Conservation (phyloP, 2,329 filamentous ascomycete genomes). For the Xylariaceae sp. region DNA sequence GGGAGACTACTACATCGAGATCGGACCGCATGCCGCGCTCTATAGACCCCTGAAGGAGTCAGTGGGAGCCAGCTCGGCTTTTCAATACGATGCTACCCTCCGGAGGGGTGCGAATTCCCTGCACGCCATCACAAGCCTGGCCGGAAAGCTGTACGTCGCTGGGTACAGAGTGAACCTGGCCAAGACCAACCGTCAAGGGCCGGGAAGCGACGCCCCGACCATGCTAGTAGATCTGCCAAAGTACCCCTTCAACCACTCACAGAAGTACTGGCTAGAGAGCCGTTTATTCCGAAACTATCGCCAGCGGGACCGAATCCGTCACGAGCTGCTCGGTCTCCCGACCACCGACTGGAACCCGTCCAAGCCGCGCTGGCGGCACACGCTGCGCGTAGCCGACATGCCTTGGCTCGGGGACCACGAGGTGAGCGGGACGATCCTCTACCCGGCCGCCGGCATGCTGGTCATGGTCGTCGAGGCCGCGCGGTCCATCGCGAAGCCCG, state of each 20-base stretch:
- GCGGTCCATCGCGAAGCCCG: background rate
- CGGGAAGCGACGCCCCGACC: constrained; percentile 21
- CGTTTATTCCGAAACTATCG: constrained; percentile 1
- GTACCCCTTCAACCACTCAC: constrained; percentile 8
- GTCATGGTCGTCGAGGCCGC: constrained; percentile 6
- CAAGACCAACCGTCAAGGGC: constrained; percentile 2
- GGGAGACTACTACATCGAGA: constrained; percentile 2
- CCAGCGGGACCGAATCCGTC: background rate
- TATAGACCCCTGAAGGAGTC: constrained; percentile 2
- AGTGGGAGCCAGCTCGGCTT: background rate
- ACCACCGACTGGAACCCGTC: constrained; percentile 8
- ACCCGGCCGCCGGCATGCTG: constrained; percentile 4
- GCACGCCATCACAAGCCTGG: background rate
- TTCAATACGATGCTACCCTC: background rate
- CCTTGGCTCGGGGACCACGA: constrained; percentile 7
- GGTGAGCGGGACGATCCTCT: constrained; percentile 1
- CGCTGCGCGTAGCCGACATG: constrained; percentile 1
- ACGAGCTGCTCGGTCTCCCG: constrained; percentile 4
- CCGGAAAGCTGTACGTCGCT: background rate
- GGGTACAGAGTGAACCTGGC: background rate
- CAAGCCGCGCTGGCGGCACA: constrained; percentile 7
- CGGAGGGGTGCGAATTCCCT: background rate
- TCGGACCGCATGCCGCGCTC: constrained; percentile 5
- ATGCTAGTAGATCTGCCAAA: constrained; percentile 2
- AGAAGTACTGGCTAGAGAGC: constrained; percentile 2